Evolutionary conservation across 202 grass and related monocot genomes (phyloP).

Genomic region (Panicum hallii): DNA sequence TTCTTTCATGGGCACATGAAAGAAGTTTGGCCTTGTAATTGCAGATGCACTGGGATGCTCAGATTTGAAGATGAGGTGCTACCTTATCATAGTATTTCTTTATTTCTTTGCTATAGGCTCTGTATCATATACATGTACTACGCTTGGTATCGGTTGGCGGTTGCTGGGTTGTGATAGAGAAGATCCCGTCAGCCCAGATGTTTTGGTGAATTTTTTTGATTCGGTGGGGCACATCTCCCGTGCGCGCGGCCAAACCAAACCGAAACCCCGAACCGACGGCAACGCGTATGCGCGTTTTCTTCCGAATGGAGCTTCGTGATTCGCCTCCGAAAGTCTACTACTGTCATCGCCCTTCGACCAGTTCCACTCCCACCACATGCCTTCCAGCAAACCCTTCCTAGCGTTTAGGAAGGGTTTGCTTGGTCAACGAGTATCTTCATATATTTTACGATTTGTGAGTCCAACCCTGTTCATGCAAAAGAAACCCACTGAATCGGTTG

Average conservation of each 20-base stretch:
- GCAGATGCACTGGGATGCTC: not conserved
- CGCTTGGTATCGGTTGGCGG: not conserved
- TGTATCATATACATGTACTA: not conserved
- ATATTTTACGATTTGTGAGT: too few species aligned
- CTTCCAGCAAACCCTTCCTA: not conserved
- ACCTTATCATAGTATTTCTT: not conserved
- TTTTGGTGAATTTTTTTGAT: not conserved
- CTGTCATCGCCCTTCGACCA: not conserved
- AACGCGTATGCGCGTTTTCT: not conserved
- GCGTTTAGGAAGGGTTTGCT: too few species aligned
- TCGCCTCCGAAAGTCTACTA: constrained; percentile 8
- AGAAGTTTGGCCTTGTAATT: not conserved
- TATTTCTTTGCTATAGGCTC: not conserved
- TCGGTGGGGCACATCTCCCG: not conserved
- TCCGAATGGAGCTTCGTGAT: not conserved
- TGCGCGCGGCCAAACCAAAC: not conserved
- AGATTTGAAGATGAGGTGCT: not conserved
- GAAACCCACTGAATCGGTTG: too few species aligned
- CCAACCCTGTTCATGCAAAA: too few species aligned
- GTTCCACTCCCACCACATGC: not conserved
- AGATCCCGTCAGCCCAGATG: not conserved
- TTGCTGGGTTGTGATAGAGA: not conserved
- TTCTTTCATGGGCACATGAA: not conserved
- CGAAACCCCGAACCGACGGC: not conserved
- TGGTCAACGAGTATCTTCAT: too few species aligned